These are phyloP conservation scores for Saccharomycopsis hybrid DNA, from an alignment of 1,139 yeast genomes.

Conservation along the genomic window DNA sequence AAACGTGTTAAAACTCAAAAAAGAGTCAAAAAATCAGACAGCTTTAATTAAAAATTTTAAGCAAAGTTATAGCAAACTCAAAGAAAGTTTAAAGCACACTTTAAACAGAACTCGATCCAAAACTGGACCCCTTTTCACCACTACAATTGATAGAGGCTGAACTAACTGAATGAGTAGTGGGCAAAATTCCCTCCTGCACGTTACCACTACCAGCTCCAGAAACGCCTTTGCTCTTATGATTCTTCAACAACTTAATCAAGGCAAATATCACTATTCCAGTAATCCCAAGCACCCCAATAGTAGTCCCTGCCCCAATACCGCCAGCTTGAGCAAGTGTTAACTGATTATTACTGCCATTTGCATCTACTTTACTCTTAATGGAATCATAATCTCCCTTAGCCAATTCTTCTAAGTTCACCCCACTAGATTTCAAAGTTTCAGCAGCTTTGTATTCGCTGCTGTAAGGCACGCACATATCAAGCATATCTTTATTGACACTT, in stretches of 20 bases:
- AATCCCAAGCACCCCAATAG: constrained; percentile 34
- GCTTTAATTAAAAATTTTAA: too few species aligned
- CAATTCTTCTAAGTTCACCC: constrained; percentile 27
- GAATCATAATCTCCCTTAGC: constrained; percentile 26
- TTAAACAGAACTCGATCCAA: too few species aligned
- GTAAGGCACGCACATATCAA: constrained; percentile 32
- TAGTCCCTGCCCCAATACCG: constrained; percentile 46
- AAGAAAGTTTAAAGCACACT: too few species aligned
- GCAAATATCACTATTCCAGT: constrained; percentile 21
- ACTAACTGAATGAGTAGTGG: neutral
- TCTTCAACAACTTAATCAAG: neutral
- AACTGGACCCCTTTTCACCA: too few species aligned
- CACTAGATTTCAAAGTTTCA: constrained; percentile 26
- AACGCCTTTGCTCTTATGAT: too few species aligned
- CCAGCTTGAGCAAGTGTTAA: constrained; percentile 38
- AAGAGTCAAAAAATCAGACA: too few species aligned
- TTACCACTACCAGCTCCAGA: too few species aligned
- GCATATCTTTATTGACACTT: constrained; percentile 21
- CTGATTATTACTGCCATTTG: neutral
- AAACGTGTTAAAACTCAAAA: too few species aligned
- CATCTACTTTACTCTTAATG: too few species aligned
- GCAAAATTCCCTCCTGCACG: too few species aligned
- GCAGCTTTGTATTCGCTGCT: constrained; percentile 29
- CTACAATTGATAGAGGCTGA: too few species aligned
- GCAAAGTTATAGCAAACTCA: too few species aligned